A percentile compares a stretch with the other conserved stretches of the same genome.
These are phyloP conservation scores for Talaromyces sp. DNA, from an alignment of 2,329 filamentous ascomycete species.

Conservation along the genomic window DNA sequence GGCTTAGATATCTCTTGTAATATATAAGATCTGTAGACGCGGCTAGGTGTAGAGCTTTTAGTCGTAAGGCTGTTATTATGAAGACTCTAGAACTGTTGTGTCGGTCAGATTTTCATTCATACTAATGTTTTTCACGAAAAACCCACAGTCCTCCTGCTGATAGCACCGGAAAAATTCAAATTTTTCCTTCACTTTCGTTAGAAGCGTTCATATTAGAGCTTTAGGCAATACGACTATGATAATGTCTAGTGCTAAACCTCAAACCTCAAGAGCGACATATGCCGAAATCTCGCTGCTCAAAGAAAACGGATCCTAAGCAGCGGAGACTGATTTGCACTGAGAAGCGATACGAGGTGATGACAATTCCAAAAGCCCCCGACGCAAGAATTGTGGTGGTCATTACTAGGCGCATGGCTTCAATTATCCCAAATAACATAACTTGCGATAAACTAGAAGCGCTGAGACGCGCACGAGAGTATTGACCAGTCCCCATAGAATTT, in stretches of 20 bases:
- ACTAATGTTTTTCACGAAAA: background rate
- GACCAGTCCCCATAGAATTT: conserved; percentile 1
- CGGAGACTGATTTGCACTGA: background rate
- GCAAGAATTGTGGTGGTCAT: background rate
- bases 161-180: background rate
- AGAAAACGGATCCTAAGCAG: conserved; percentile 5
- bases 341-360: background rate
- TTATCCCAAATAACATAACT: background rate
- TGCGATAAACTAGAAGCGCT: background rate
- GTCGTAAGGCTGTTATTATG: background rate
- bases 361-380: background rate
- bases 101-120: background rate
- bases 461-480: conserved; percentile 6
- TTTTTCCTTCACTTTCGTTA: background rate
- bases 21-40: background rate
- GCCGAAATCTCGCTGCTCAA: conserved; percentile 1
- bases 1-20: conserved; percentile 3
- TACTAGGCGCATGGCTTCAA: background rate
- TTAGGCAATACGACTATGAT: background rate
- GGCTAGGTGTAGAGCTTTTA: background rate
- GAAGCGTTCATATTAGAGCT: background rate
- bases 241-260: conserved; percentile 1
- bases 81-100: background rate
- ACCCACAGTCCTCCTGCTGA: background rate
- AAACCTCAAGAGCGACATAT: background rate